Evolutionary conservation across 2,329 filamentous ascomycete genomes (phyloP), one percentile per base, ranked within the genome.

Genomic region (Fusarium foetens): DNA sequence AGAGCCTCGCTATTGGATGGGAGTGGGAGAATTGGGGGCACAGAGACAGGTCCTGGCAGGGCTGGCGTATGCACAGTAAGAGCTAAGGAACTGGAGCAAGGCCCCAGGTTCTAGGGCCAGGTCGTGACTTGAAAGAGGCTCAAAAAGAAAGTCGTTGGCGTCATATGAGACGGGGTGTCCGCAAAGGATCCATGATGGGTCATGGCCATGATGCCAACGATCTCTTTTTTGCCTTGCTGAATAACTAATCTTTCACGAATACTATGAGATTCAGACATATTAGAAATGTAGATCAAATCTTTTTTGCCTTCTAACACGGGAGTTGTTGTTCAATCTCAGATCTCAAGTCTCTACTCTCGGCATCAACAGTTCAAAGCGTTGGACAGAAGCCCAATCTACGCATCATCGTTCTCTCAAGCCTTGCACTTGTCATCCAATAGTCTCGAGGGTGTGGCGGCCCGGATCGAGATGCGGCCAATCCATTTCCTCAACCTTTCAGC

Each of bases 391-490:
- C 69, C 66, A 72, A 66, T 74, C 64, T 72, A 73, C 71, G 71
- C 71, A 73, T 73, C 71, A 73, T 73, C 68, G 35, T 35, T 61
- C 29, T 52, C 60, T 52, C 68, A 58, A 27, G 70, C 70, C 63
- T 64, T 63, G 55, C 49, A 43, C 31, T 55, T 38, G 43, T 43
- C 41, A 43, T 51, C 68, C 71, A 72, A 74, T 74, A 38, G 43
- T 42, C 21, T 58, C 29, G 42, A 58, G 60, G 53, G 45, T 61
- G 71, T 73, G 71, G 71, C 71, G 71, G 68, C 43, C 68, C 63
- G 71, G 71, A 69, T 73, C 71, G 71, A 69, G 71, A 73, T 74
- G 66, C 64, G 63, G 29, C 64, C 35, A 66, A 35, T 45, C 33
- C 45, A 51, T 51, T 35, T 23, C 36, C 23, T 63, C 31, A 48